Conservation (phyloP, 495 filamentous ascomycete species). For the Cairneyella variabilis region DNA sequence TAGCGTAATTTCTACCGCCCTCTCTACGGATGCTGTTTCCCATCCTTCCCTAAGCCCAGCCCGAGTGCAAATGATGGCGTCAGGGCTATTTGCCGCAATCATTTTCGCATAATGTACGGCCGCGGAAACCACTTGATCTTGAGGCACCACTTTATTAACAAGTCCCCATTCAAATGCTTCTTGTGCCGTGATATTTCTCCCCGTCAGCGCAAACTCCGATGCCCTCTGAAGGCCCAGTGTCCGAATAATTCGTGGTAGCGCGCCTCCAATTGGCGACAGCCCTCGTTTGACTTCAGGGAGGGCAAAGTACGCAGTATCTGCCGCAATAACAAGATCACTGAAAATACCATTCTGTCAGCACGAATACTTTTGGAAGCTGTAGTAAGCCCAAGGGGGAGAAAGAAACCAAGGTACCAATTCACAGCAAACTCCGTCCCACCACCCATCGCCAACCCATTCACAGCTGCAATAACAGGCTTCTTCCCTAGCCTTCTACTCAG, state of each 20-base stretch:
- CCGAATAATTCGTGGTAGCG: slow-evolving; percentile 58
- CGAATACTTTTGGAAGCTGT: too few species aligned
- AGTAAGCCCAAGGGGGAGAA: background rate
- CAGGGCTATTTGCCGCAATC: slow-evolving; percentile 62
- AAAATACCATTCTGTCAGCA: background rate
- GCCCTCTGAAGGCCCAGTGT: slow-evolving; percentile 65
- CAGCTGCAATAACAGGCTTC: slow-evolving; percentile 68
- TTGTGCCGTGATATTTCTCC: slow-evolving; percentile 48
- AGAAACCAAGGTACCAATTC: slow-evolving; percentile 44
- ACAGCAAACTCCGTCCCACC: slow-evolving; percentile 68
- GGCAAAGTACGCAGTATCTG: slow-evolving; percentile 48
- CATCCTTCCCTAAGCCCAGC: slow-evolving; percentile 61
- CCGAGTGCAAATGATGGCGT: slow-evolving; percentile 61
- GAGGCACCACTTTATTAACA: slow-evolving; percentile 59
- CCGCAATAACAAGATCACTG: slow-evolving; percentile 63
- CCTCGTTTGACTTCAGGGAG: slow-evolving; percentile 68
- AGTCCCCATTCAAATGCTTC: slow-evolving; percentile 65
- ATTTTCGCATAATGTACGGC: slow-evolving; percentile 44
- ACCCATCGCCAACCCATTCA: slow-evolving; percentile 67
- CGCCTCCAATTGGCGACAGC: slow-evolving; percentile 64
- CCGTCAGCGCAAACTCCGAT: slow-evolving; percentile 63
- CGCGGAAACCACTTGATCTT: slow-evolving; percentile 35
- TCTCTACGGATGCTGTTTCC: slow-evolving; percentile 61
- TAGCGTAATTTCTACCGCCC: slow-evolving; percentile 39
- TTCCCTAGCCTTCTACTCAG: slow-evolving; percentile 49